phyloP scores from a whole-genome alignment of 805 yeast species.

The Starmerella vaccinii region DNA sequence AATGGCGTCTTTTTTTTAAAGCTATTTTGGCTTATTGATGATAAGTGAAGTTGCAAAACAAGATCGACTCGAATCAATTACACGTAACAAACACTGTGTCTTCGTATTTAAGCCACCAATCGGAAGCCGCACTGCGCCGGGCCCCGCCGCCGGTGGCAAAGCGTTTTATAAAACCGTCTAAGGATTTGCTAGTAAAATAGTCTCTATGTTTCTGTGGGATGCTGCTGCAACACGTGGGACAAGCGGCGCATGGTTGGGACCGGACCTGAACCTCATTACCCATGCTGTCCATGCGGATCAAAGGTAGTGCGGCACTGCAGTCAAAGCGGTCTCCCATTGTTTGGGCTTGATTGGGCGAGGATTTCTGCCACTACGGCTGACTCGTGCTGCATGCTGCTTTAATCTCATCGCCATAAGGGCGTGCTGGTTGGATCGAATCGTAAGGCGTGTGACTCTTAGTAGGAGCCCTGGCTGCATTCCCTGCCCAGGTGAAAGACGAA shows the following conservation, averaged over 20 bases:
- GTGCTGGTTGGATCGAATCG: background rate
- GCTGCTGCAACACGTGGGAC: too few relatives aligned
- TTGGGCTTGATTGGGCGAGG: slow-evolving; percentile 1
- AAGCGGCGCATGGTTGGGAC: background rate
- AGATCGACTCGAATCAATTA: too few relatives aligned
- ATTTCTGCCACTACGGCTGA: background rate
- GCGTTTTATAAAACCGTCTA: too few relatives aligned
- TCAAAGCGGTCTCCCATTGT: background rate
- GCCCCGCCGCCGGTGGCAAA: too few relatives aligned
- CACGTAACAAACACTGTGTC: too few relatives aligned
- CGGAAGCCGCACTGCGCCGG: too few relatives aligned
- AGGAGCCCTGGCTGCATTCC: background rate
- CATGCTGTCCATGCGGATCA: background rate
- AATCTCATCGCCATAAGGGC: background rate
- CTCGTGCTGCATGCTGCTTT: background rate
- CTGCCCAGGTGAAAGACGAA: background rate
- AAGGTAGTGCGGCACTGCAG: background rate
- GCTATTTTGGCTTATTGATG: background rate
- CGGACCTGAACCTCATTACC: background rate
- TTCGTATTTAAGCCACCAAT: too few relatives aligned
- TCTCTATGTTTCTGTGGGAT: too few relatives aligned
- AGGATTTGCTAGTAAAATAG: too few relatives aligned
- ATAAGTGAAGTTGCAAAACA: too few relatives aligned
- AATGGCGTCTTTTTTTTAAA: background rate
- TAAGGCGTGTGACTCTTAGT: background rate